A percentile compares a stretch with the other conserved stretches of the same genome.
Conservation (phyloP, 2,329 filamentous ascomycete species). For the Beauveria sp. region DNA sequence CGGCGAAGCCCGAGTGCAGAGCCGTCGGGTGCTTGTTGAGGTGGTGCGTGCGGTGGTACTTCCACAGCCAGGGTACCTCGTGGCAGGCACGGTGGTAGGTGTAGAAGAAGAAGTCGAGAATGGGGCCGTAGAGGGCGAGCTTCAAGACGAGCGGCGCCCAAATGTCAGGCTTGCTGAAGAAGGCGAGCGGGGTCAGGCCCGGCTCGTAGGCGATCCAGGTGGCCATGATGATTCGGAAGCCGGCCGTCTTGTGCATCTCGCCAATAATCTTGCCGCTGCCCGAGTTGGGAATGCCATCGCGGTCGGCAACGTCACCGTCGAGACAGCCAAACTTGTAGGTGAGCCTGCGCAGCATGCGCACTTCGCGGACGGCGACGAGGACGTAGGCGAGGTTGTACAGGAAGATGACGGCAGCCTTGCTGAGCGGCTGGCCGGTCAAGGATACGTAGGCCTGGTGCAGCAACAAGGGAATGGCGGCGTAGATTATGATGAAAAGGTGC, state of each 20-base stretch:
- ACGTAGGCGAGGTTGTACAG: conserved; percentile 26
- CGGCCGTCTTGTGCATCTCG: conserved; percentile 20
- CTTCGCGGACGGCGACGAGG: conserved; percentile 21
- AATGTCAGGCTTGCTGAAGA: conserved; percentile 8
- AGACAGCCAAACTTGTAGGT: conserved; percentile 24
- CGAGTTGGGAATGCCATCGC: conserved; percentile 28
- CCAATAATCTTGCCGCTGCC: conserved; percentile 18
- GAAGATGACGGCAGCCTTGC: conserved; percentile 9
- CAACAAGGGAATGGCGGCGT: conserved; percentile 20
- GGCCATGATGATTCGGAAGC: conserved; percentile 17
- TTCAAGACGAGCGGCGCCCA: conserved; percentile 24
- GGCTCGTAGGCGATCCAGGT: conserved; percentile 19
- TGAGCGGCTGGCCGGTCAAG: conserved; percentile 12
- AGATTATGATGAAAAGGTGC: conserved; percentile 25
- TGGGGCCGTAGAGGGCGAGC: conserved; percentile 26
- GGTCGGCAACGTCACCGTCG: conserved; percentile 22
- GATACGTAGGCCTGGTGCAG: conserved; percentile 17
- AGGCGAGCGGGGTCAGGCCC: conserved; percentile 5
- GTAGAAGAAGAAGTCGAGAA: conserved; percentile 36
- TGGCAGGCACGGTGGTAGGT: conserved; percentile 35
- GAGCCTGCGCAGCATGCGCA: conserved; percentile 22
- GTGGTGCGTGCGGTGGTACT: conserved; percentile 34
- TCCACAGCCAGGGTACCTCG: conserved; percentile 30
- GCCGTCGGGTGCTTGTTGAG: conserved; percentile 35
- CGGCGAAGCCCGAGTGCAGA: conserved; percentile 33